Evolutionary conservation across 208 protist species (phyloP).

Genomic region (Acanthamoeba triangularis): DNA sequence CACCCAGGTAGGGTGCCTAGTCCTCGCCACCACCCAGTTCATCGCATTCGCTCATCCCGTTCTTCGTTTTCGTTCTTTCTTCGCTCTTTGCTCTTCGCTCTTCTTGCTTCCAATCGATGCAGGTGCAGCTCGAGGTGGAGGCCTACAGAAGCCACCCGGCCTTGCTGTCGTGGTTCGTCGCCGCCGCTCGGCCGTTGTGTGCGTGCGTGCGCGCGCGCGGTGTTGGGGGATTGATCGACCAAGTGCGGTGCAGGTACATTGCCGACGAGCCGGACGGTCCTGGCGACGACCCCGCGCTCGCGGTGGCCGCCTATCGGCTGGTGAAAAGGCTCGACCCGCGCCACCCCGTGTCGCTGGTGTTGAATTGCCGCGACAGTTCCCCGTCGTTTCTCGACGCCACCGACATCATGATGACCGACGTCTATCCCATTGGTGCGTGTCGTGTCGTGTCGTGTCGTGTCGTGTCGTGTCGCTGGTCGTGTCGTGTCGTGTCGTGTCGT

Average conservation of each 20-base stretch:
- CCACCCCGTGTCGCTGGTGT: neutral
- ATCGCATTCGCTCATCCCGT: neutral
- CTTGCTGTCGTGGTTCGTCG: neutral
- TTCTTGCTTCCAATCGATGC: neutral
- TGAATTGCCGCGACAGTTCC: neutral
- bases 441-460: neutral
- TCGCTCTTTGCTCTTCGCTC: neutral
- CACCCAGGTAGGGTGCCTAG: neutral
- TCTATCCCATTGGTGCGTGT: neutral
- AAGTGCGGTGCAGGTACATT: neutral
- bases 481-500: neutral
- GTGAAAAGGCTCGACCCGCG: neutral
- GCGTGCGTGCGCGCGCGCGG: too few species aligned
- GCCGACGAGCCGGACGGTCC: neutral
- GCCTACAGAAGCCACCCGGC: neutral
- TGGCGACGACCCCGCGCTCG: neutral
- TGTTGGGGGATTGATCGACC: too few species aligned
- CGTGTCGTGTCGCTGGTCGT: neutral
- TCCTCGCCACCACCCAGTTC: neutral
- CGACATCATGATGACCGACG: conserved; percentile 9
- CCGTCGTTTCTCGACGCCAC: neutral
- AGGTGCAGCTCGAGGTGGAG: neutral
- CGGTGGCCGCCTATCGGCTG: neutral
- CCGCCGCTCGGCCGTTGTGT: too few species aligned
- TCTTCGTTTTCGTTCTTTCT: too few species aligned